Evolutionary conservation across 768 basidiomycete species (phyloP).

Genomic region (Tulasnella sp.): DNA sequence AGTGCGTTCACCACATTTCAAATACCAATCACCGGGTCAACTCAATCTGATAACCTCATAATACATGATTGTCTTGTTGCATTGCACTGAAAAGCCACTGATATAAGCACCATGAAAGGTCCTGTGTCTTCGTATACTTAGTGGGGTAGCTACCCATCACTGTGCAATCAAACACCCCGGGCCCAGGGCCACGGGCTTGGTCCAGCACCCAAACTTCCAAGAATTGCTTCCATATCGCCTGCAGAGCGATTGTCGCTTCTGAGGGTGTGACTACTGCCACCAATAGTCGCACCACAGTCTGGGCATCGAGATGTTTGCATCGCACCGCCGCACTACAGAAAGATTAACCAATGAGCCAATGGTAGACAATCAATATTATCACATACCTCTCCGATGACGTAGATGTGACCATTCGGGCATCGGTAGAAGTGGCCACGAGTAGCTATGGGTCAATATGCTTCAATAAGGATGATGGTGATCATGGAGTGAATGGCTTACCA

Average conservation of each 20-base stretch:
- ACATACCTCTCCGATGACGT: constrained; percentile 18
- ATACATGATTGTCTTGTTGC: no score
- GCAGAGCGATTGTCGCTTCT: constrained; percentile 13
- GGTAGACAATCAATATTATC: background rate
- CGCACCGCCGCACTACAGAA: constrained; percentile 15
- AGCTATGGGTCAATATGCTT: background rate
- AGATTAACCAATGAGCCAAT: background rate
- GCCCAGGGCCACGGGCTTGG: no score
- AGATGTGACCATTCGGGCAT: constrained; percentile 19
- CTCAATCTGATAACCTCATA: no score
- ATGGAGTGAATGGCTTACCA: background rate
- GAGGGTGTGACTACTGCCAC: constrained; percentile 16
- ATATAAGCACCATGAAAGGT: no score
- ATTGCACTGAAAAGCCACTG: no score
- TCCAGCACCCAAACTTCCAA: no score
- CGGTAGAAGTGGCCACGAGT: constrained; percentile 13
- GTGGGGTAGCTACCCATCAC: no score
- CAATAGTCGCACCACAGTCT: constrained; percentile 20
- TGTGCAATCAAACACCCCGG: no score
- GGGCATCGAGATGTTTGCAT: constrained; percentile 15
- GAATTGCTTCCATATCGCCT: constrained; percentile 13
- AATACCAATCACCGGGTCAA: no score
- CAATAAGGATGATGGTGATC: background rate
- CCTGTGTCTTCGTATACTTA: no score
- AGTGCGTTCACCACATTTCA: no score